A percentile compares a stretch with the other conserved stretches of the same genome.
These are phyloP conservation scores for Eucalyptus viminalis DNA, from an alignment of 345 rosid species.

Conservation along the genomic window DNA sequence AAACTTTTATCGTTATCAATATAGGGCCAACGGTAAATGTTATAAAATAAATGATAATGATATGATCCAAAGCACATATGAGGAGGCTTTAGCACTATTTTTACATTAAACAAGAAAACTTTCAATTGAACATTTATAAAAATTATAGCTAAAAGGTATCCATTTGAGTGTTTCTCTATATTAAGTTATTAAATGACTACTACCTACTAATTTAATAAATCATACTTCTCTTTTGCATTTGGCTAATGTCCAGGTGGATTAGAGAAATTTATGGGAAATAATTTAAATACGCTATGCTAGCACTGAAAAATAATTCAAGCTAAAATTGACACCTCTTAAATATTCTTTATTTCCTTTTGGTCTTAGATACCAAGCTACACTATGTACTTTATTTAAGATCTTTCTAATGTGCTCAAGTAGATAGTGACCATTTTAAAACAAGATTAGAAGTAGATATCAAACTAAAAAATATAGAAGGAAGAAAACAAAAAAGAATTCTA, in stretches of 20 bases:
- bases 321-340: neutral
- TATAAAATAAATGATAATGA: too few relatives aligned
- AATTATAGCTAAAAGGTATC: neutral
- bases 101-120: too few relatives aligned
- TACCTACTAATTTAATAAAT: neutral
- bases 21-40: too few relatives aligned
- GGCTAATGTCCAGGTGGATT: neutral
- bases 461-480: neutral
- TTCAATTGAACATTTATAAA: too few relatives aligned
- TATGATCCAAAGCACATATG: too few relatives aligned
- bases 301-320: neutral
- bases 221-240: neutral
- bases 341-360: neutral
- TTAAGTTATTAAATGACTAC: too few relatives aligned
- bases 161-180: neutral
- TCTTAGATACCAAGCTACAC: neutral
- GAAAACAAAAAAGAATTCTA: neutral
- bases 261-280: neutral
- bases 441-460: neutral
- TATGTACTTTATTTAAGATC: neutral
- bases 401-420: neutral
- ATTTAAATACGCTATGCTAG: neutral
- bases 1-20: too few relatives aligned
- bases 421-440: neutral
- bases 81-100: too few relatives aligned